A percentile compares a stretch with the other conserved stretches of the same genome.
Conservation (phyloP, 2,329 filamentous ascomycete species). For the Colletotrichum sp. region DNA sequence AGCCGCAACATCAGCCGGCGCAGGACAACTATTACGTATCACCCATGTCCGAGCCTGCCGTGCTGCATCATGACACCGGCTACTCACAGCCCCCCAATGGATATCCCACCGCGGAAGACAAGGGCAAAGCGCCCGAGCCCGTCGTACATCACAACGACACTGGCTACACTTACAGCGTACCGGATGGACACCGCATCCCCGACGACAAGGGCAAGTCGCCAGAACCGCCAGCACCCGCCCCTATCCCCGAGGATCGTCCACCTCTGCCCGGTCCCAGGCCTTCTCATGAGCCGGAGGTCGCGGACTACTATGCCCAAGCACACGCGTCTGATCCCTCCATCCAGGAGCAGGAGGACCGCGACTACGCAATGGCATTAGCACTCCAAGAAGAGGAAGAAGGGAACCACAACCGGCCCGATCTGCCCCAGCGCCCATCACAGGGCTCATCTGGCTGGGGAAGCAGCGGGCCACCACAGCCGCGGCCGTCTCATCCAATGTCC, state of each 20-base stretch:
- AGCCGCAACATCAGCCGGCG: neutral
- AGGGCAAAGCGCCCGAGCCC: slow-evolving; percentile 4
- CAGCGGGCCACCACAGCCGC: neutral
- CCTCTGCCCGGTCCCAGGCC: neutral
- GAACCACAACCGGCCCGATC: neutral
- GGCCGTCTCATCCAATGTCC: neutral
- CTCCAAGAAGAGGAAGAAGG: slow-evolving; percentile 16
- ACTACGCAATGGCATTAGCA: slow-evolving; percentile 15
- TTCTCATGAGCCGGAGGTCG: neutral
- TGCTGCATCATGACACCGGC: neutral
- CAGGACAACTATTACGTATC: neutral
- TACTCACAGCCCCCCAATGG: neutral
- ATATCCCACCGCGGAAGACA: neutral
- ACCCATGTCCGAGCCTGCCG: slow-evolving; percentile 1
- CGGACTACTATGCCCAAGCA: slow-evolving; percentile 13
- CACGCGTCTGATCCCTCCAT: neutral
- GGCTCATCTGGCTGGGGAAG: neutral
- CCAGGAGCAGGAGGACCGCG: slow-evolving; percentile 14
- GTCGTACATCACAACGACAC: neutral
- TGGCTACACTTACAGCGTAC: neutral
- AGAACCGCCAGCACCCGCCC: neutral
- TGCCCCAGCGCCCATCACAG: neutral
- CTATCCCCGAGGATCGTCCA: neutral
- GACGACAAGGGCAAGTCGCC: neutral
- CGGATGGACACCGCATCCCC: neutral